Conservation (phyloP, 805 yeast genomes). For the Kuraishia capsulata region DNA sequence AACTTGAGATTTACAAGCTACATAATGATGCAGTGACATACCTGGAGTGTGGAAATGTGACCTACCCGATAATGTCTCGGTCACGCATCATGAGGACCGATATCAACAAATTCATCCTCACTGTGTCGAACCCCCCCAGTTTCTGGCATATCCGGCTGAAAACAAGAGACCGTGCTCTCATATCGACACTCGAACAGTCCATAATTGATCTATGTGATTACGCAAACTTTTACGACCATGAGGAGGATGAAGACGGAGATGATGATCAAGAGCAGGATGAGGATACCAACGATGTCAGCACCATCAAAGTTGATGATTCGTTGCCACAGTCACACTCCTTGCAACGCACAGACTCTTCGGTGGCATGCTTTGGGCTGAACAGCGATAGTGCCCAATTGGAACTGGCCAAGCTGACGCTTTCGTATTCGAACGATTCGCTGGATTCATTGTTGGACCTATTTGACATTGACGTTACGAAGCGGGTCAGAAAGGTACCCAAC, state of each 20-base stretch:
- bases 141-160: conserved; percentile 53
- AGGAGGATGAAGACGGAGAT: neutral
- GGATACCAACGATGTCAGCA: neutral
- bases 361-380: neutral
- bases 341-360: neutral
- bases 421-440: conserved; percentile 7
- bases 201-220: conserved; percentile 11
- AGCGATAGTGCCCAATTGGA: neutral
- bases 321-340: neutral
- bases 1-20: conserved; percentile 48
- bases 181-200: conserved; percentile 19
- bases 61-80: conserved; percentile 67
- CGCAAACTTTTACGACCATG: conserved; percentile 11
- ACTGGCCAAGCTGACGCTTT: neutral
- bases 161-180: conserved; percentile 18
- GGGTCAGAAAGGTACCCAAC: conserved; percentile 4
- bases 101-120: conserved; percentile 42
- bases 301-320: neutral
- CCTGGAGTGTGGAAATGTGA: conserved; percentile 57
- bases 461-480: conserved; percentile 4
- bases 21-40: conserved; percentile 49
- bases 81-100: conserved; percentile 46
- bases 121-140: conserved; percentile 66
- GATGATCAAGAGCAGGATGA: neutral
- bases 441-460: conserved; percentile 18